phyloP scores from a whole-genome alignment of 139 green algal genomes.

The Chlamydomonas incerta region DNA sequence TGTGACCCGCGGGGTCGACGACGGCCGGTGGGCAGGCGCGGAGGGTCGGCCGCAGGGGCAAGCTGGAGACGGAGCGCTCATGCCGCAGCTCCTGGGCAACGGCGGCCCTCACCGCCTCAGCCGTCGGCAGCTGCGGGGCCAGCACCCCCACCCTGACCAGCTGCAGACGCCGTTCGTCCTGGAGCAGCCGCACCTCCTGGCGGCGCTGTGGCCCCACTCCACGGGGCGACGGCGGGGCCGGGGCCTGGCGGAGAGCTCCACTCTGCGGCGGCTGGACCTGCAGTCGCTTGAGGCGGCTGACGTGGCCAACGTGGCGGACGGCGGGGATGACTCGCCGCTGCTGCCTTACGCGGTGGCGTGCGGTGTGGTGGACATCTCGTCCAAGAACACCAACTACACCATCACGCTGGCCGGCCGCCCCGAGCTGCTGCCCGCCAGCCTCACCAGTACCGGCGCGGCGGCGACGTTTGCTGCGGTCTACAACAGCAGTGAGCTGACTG shows the following conservation, averaged over 20 bases:
- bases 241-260: not conserved
- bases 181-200: no score
- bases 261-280: not conserved
- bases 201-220: no score
- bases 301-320: not conserved
- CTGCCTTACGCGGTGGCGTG: constrained; percentile 19
- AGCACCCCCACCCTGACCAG: no score
- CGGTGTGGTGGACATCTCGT: not conserved
- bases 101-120: no score
- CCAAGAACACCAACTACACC: constrained; percentile 10
- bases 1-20: no score
- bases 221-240: not conserved
- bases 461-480: not conserved
- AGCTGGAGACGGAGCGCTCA: no score
- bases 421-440: not conserved
- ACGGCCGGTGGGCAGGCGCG: no score
- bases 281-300: not conserved
- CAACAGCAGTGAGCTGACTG: not conserved
- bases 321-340: not conserved
- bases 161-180: no score
- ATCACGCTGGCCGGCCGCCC: constrained; percentile 1
- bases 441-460: not conserved
- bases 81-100: no score
- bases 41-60: no score
- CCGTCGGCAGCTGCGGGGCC: no score